A percentile compares a stretch with the other conserved stretches of the same genome.
These are phyloP conservation scores for Ogataea methylovora DNA, from an alignment of 805 yeast genomes.

Conservation along the genomic window DNA sequence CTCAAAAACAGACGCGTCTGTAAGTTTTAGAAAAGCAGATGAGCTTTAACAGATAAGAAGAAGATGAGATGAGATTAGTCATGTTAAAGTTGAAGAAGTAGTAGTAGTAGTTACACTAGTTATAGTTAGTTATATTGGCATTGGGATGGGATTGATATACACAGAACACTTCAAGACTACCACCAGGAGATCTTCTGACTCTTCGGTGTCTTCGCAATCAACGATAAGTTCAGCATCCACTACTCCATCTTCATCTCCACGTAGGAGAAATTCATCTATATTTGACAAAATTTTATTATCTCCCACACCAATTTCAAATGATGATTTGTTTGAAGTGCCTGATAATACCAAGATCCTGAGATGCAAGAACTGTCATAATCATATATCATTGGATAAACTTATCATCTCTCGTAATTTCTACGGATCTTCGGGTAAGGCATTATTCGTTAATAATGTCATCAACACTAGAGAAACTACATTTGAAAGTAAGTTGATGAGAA, in stretches of 20 bases:
- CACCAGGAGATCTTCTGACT: neutral
- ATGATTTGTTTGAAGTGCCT: neutral
- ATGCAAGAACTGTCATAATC: slow-evolving; percentile 26
- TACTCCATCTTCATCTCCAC: slow-evolving; percentile 2
- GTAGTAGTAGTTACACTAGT: too few relatives aligned
- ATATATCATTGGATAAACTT: slow-evolving; percentile 21
- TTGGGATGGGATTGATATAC: slow-evolving; percentile 25
- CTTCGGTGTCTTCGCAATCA: neutral
- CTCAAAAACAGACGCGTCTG: too few relatives aligned
- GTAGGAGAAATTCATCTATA: too few relatives aligned
- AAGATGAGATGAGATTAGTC: too few relatives aligned
- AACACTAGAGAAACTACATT: slow-evolving; percentile 14
- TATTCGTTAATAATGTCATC: slow-evolving; percentile 23
- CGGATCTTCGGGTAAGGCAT: slow-evolving; percentile 27
- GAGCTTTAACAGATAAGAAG: too few relatives aligned
- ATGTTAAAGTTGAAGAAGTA: too few relatives aligned
- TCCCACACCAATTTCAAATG: neutral
- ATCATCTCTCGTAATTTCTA: slow-evolving; percentile 26
- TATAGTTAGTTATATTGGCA: too few relatives aligned
- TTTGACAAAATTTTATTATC: too few relatives aligned
- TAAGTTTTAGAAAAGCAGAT: too few relatives aligned
- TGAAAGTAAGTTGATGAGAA: slow-evolving; percentile 22
- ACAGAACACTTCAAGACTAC: slow-evolving; percentile 21
- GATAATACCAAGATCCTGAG: slow-evolving; percentile 12
- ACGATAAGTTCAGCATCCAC: slow-evolving; percentile 1